Evolutionary conservation across 2,329 filamentous ascomycete species (phyloP), one percentile per base, ranked within the genome.

Genomic region (Mycosphaerella sp.): DNA sequence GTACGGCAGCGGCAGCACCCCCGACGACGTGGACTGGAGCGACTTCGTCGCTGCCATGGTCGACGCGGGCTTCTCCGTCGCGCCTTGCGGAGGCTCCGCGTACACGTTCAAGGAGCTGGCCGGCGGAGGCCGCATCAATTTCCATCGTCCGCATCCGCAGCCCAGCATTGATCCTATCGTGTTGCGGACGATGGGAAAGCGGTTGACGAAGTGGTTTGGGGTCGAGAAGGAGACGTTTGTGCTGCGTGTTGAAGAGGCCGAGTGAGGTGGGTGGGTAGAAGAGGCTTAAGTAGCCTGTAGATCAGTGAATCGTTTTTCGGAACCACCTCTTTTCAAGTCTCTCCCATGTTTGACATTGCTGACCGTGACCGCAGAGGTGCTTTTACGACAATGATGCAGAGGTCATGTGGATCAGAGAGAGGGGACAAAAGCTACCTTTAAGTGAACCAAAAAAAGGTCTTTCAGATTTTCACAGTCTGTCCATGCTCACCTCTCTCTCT

Each of bases 121-220:
- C 2, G 45, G n/a, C 3, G 3, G 14, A n/a, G 45, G 52, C 7
- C 27, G 41, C 3, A 50, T 57, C 43, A 49, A 57, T 13, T 64
- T 68, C 21, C 63, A 67, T 49, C 56, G 57, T 14, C 65, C 64
- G 0, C 66, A 68, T 50, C 62, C 65, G 1, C 55, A 56, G 3
- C 44, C 61, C 0, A 59, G 41, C 8, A 56, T 67, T 17, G 58
- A 65, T 40, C 54, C 59, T 0, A 39, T 64, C 14, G 61, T 62
- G 60, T 45, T 68, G 2, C 59, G 59, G 14, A 50, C 50, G 0
- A 64, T 65, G 50, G 64, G 62, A 6, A 55, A 57, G 35, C 57
- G 64, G 1, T 50, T 68, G 56, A 57, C 55, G 6, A 65, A 60
- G 42, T 63, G 62, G 60, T 68, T 65, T 55, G 58, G 59, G 4